Evolutionary conservation across 257 asterid species (phyloP), one percentile per base, ranked within the genome.

Genomic region (Scutellaria minor): DNA sequence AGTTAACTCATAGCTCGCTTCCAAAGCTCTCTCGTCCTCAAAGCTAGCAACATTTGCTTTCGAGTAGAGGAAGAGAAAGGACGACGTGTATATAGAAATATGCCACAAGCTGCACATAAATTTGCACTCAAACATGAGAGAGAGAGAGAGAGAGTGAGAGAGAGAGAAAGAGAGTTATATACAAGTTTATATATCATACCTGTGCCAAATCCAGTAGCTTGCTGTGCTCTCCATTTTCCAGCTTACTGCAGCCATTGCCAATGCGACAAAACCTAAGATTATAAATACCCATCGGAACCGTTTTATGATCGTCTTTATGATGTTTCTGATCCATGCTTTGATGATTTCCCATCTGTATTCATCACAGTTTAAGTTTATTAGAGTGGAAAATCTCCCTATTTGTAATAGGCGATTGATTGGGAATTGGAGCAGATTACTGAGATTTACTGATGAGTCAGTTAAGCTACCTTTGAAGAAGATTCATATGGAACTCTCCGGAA

Each of bases 191-290:
- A 8, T 3, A 40, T 60, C 73, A 37, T 79, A 94, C 99, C 99
- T 94, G 88, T 94, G 99, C 97, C 98, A 92, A 71, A 92, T 85
- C 99, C 99, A 95, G 81, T 95, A 95, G 86, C 72, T 89, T 77
- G 74, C 79, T 13, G 91, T 83, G 77, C 85, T 85, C 85, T 95
- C 99, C 65, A 87, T 63, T 64, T 59, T 80, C 99, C 99, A 92
- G 93, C 97, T 89, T 48, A 83, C 57, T 7, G 91, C 96, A 72
- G 99, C 99, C 88, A 92, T 81, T 7, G 88, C 87, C 75, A 92
- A 80, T 48, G 97, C 86, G 2, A 71, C 22, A 7, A 88, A 83
- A 12, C 98, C 98, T 7, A 86, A 90, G 37, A 88, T 9, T 45
- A 89, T 66, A 57, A 89, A 95, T 69, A 79, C 89, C 99, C 98